phyloP scores from a whole-genome alignment of 1,139 yeast genomes.

The Geotrichum restrictum region DNA sequence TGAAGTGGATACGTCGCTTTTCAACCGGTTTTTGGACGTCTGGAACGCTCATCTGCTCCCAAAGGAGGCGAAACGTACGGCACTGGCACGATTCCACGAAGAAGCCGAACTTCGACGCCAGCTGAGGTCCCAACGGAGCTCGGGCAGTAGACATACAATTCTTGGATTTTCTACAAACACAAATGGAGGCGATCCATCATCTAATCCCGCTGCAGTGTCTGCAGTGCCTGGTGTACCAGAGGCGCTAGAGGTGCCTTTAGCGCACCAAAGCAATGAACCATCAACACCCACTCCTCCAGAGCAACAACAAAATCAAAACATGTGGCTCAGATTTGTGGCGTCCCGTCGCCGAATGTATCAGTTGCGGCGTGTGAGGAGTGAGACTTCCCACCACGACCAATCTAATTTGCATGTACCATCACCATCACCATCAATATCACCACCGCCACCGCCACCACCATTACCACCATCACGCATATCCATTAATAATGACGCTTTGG shows the following conservation, averaged over 20 bases:
- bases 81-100: constrained; percentile 33
- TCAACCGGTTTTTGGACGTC: constrained; percentile 36
- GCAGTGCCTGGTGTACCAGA: neutral
- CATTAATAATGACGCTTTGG: constrained; percentile 5
- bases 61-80: constrained; percentile 34
- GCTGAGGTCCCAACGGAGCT: constrained; percentile 18
- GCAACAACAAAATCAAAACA: constrained; percentile 27
- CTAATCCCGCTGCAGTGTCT: neutral
- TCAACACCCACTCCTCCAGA: constrained; percentile 8
- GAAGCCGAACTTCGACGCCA: constrained; percentile 35
- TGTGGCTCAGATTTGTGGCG: constrained; percentile 31
- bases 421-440: neutral
- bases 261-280: neutral
- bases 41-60: constrained; percentile 40
- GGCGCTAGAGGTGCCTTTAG: neutral
- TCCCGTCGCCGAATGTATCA: constrained; percentile 22
- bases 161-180: neutral
- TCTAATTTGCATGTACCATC: neutral
- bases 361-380: neutral
- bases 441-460: neutral
- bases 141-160: neutral
- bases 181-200: neutral
- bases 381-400: neutral
- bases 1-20: constrained; percentile 31
- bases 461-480: neutral